Evolutionary conservation across 768 basidiomycete genomes (phyloP).

Genomic region (Panus rudis): DNA sequence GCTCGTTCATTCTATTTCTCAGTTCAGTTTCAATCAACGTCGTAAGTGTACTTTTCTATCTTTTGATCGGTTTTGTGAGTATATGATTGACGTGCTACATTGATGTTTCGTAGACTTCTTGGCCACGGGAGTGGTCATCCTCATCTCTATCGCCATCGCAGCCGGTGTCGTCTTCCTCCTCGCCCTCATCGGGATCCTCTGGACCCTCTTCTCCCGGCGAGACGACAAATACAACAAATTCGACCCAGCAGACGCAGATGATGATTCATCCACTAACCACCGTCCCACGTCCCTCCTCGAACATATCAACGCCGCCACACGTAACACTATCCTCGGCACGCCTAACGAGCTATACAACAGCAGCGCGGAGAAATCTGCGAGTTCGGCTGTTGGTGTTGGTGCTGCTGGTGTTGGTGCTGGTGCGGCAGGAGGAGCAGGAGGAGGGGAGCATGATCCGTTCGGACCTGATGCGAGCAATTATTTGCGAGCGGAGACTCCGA

Average conservation of each 20-base stretch:
- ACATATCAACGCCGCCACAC: constrained; percentile 86
- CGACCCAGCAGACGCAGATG: constrained; percentile 59
- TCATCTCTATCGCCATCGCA: constrained; percentile 95
- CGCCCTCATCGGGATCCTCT: constrained; percentile 77
- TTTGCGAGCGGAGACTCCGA: constrained; percentile 74
- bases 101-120: constrained; percentile 57
- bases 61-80: not conserved
- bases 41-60: constrained; percentile 38
- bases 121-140: constrained; percentile 87
- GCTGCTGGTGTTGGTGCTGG: not conserved
- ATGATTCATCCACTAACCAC: constrained; percentile 66
- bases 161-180: constrained; percentile 90
- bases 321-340: constrained; percentile 70
- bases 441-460: constrained; percentile 45
- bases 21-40: constrained; percentile 65
- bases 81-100: constrained; percentile 3
- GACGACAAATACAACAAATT: constrained; percentile 66
- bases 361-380: constrained; percentile 51
- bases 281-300: constrained; percentile 84
- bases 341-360: constrained; percentile 30
- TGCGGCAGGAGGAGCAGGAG: constrained; percentile 24
- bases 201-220: constrained; percentile 80
- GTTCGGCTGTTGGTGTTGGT: constrained; percentile 10
- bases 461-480: constrained; percentile 72
- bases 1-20: constrained; percentile 76